Percentiles rank a stretch among this genome's conserved stretches.
Evolutionary conservation across 2,329 filamentous ascomycete genomes (phyloP).

Genomic region (Aureobasidium lini): DNA sequence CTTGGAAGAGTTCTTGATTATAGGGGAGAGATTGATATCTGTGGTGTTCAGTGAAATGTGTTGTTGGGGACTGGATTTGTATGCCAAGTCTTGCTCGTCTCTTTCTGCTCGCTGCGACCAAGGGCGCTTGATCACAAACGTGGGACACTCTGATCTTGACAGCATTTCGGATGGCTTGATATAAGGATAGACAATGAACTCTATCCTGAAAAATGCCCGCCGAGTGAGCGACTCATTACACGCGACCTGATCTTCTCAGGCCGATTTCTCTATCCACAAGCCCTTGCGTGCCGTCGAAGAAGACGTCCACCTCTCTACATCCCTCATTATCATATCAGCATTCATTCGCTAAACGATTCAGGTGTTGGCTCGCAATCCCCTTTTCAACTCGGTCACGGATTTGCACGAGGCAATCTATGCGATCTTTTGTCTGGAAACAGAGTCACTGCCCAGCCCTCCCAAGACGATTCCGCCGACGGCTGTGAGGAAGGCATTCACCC

Average conservation of each 20-base stretch:
- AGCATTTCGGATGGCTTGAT: too few species aligned
- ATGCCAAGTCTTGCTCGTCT: too few species aligned
- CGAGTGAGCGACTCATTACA: background rate
- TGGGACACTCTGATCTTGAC: too few species aligned
- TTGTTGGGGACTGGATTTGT: too few species aligned
- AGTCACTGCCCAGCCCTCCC: background rate
- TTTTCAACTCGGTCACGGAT: background rate
- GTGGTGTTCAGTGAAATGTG: too few species aligned
- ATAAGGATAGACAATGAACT: too few species aligned
- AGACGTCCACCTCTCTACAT: background rate
- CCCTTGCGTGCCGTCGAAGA: background rate
- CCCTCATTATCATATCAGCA: background rate
- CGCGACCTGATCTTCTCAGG: background rate
- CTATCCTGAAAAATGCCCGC: too few species aligned
- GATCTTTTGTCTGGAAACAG: background rate
- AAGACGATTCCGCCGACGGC: background rate
- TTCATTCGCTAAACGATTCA: too few species aligned
- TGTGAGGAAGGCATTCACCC: constrained; percentile 8
- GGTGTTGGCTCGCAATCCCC: background rate
- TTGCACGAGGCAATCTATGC: background rate
- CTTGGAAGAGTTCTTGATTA: too few species aligned
- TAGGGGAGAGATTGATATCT: too few species aligned
- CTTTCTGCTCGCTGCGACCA: too few species aligned
- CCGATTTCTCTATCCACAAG: background rate
- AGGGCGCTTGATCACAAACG: too few species aligned